Base-by-base conservation (phyloP, 352 stramenopile species). In the Globisporangium emineosum region DNA sequence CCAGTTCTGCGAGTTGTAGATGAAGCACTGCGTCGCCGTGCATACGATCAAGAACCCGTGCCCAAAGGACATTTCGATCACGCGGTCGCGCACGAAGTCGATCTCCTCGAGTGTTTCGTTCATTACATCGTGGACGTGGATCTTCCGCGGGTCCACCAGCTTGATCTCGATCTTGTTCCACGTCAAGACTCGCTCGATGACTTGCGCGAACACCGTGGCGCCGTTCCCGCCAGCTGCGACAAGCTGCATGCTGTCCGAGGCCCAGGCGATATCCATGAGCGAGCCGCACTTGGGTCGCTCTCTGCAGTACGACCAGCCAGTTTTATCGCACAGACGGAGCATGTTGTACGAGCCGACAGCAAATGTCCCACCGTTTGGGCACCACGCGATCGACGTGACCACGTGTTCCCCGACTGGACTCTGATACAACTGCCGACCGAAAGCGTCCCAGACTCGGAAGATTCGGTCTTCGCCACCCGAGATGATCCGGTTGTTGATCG, bases 391-490 rank as follows among this genome's bases (percentile, higher is more conserved):
- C 25, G 86, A 92, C 5, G 94, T 98, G 61, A 98, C 71, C 5
- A 98, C 92, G 68, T 98, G 86, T 55, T 96, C 88, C 17, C 90
- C 75, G 12, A 69, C 68, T 1, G 78, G 72, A 60, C 86, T 95
- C 54, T 94, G 79, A 67, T 96, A 98, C 47, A 98, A 69, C 58
- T 97, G 87, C 5, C 91, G 86, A 0, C 94, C 94, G 66, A 97
- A 97, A 13, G 79, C 79, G 67, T 98, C 93, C 93, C 94, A 98
- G 13, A 98, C 83, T 10, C 91, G 79, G 70, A 98, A 98, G 29
- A 92, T 82, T 7, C 94, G 81, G 67, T 98, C 94, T 75, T 98
- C 94, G 5, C 93, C 91, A 29, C 94, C 94, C 10, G 84, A 97
- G 45, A 98, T 78, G 57, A 98, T 83, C 25, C 89, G 83, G 50